These are phyloP conservation scores for Lobosporangium transversale DNA, from an alignment of 192 early-diverging fungal genomes.

Conservation along the genomic window DNA sequence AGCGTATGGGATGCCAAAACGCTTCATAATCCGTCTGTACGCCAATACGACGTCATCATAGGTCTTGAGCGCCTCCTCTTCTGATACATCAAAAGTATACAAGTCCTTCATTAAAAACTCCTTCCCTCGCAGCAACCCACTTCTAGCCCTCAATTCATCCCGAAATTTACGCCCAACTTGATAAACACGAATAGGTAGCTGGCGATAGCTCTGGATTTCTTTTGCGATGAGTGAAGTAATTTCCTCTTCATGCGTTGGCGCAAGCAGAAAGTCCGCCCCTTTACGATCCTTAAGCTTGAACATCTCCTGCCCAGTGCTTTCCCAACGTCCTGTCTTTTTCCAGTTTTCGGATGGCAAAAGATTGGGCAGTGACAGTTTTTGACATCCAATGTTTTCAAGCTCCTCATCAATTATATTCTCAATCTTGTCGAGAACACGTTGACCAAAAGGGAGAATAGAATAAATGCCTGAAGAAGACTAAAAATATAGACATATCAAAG, in stretches of 20 bases:
- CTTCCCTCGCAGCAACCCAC: conserved; percentile 83
- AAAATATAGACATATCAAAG: no score
- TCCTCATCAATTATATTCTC: conserved; percentile 84
- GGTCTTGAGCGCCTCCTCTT: conserved; percentile 73
- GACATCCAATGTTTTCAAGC: conserved; percentile 75
- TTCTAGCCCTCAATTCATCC: conserved; percentile 85
- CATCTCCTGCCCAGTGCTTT: conserved; percentile 72
- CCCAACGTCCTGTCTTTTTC: conserved; percentile 85
- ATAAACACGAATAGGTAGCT: conserved; percentile 87
- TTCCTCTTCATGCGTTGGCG: conserved; percentile 95
- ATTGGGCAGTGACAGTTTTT: conserved; percentile 77
- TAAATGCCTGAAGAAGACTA: conserved; percentile 89
- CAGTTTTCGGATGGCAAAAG: conserved; percentile 75
- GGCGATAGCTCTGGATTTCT: conserved; percentile 73
- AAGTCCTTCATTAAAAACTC: conserved; percentile 99
- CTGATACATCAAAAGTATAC: conserved; percentile 85
- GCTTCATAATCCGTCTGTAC: conserved; percentile 78
- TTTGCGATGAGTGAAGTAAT: conserved; percentile 77
- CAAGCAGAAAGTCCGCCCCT: conserved; percentile 71
- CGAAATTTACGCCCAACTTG: conserved; percentile 90
- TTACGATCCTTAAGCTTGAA: conserved; percentile 86
- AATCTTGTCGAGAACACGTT: conserved; percentile 79
- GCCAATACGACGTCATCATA: conserved; percentile 80
- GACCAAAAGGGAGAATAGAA: conserved; percentile 83
- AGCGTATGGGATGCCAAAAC: conserved; percentile 82